These are phyloP conservation scores for Aspergillus arachidicola DNA, from an alignment of 2,329 filamentous ascomycete species.

Conservation along the genomic window DNA sequence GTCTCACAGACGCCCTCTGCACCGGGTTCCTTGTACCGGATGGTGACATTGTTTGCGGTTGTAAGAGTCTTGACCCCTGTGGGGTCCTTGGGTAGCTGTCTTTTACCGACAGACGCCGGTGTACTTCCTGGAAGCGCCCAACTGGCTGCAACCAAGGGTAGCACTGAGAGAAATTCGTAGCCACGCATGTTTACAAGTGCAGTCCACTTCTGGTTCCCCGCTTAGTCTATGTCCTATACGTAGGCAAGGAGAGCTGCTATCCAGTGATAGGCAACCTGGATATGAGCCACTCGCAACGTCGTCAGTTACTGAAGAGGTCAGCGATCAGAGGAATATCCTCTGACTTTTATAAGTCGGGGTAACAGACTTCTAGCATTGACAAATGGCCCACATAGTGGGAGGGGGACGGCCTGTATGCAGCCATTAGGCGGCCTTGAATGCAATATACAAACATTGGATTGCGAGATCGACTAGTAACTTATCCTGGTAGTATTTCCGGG, in stretches of 20 bases:
- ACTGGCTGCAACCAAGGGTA: conserved; percentile 24
- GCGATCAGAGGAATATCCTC: neutral
- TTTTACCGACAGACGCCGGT: conserved; percentile 20
- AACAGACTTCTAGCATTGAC: neutral
- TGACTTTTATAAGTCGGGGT: conserved; percentile 1
- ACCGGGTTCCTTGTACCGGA: conserved; percentile 62
- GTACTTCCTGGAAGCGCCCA: conserved; percentile 10
- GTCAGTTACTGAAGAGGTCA: neutral
- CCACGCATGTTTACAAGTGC: conserved; percentile 23
- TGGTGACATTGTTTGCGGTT: conserved; percentile 50
- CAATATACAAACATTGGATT: neutral
- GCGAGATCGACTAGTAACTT: neutral
- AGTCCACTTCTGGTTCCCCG: neutral
- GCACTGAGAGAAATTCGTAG: conserved; percentile 23
- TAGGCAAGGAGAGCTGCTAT: neutral
- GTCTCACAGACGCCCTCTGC: conserved; percentile 56
- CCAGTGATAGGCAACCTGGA: neutral
- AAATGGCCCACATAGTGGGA: conserved; percentile 5
- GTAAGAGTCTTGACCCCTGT: conserved; percentile 42
- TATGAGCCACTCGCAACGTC: neutral
- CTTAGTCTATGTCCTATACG: neutral
- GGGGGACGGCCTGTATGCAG: conserved; percentile 3
- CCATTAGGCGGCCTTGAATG: neutral
- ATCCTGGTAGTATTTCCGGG: conserved; percentile 9
- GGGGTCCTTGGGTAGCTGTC: conserved; percentile 41